phyloP scores from a whole-genome alignment of 164 flowering plant species.

The Chimonanthus salicifolius region DNA sequence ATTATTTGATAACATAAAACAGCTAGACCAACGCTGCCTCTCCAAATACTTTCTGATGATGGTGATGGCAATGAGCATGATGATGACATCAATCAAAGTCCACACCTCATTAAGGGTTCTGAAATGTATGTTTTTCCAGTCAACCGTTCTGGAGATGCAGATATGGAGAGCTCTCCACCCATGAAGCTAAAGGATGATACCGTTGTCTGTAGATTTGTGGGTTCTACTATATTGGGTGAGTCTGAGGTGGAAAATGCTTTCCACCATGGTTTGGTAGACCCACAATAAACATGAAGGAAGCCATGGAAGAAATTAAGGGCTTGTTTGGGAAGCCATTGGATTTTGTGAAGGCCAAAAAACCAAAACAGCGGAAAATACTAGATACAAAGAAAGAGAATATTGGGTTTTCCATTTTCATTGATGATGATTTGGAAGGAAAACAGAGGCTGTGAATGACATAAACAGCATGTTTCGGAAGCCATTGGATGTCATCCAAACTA shows the following conservation, averaged over 20 bases:
- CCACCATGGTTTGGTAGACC: slow-evolving; percentile 95
- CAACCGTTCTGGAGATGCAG: slow-evolving; percentile 30
- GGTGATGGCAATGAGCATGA: slow-evolving; percentile 12
- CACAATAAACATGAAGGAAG: slow-evolving; percentile 88
- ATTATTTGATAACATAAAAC: neutral
- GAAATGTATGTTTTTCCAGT: slow-evolving; percentile 28
- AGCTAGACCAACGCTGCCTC: slow-evolving; percentile 18
- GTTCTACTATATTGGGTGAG: slow-evolving; percentile 71
- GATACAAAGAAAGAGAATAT: slow-evolving; percentile 23
- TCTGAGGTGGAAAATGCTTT: slow-evolving; percentile 84
- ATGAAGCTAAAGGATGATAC: slow-evolving; percentile 60
- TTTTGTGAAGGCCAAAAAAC: slow-evolving; percentile 54
- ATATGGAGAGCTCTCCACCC: slow-evolving; percentile 23
- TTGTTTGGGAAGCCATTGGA: slow-evolving; percentile 96
- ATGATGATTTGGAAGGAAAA: slow-evolving; percentile 36
- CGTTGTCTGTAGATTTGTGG: slow-evolving; percentile 72
- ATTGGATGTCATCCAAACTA: slow-evolving; percentile 63
- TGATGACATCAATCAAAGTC: neutral
- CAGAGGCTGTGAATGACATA: slow-evolving; percentile 86
- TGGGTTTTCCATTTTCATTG: slow-evolving; percentile 67
- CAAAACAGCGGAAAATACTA: slow-evolving; percentile 32
- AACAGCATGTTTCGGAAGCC: slow-evolving; percentile 93
- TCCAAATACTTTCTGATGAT: slow-evolving; percentile 49
- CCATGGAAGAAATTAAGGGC: slow-evolving; percentile 78
- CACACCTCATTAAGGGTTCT: neutral